A percentile compares a stretch with the other conserved stretches of the same genome.
Conservation (phyloP, 2,329 filamentous ascomycete species). For the Aspergillus aculeatus region DNA sequence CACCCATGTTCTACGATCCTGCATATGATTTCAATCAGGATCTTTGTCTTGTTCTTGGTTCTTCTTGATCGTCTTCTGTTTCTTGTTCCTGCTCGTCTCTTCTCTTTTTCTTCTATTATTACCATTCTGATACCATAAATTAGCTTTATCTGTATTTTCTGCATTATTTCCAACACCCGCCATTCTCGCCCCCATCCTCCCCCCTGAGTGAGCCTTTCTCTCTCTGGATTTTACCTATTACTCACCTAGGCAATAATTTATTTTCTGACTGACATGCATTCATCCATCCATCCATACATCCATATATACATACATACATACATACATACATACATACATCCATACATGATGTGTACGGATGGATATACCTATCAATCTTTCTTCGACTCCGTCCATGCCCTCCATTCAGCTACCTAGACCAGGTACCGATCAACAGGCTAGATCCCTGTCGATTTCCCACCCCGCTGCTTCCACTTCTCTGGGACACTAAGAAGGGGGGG, state of each 20-base stretch:
- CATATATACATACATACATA: not conserved
- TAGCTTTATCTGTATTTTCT: not conserved
- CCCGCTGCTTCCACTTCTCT: conserved; percentile 30
- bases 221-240: not conserved
- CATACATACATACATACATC: not conserved
- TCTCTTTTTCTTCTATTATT: no score
- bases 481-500: conserved; percentile 19
- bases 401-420: conserved; percentile 15
- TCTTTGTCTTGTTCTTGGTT: no score
- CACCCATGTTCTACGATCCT: not conserved
- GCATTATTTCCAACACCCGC: not conserved
- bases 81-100: no score
- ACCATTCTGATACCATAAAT: not conserved
- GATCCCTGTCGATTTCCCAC: conserved; percentile 22
- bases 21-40: no score
- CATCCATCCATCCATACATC: conserved; percentile 7
- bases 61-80: no score
- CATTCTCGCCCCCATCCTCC: not conserved
- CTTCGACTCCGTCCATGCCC: conserved; percentile 11
- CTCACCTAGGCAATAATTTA: not conserved
- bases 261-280: not conserved
- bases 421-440: conserved; percentile 11
- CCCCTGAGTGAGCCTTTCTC: not conserved
- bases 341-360: not conserved
- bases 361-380: conserved; percentile 3